Percentiles rank a stretch among this genome's conserved stretches.
phyloP scores from a whole-genome alignment of 2,329 filamentous ascomycete genomes.

The Chaetomiaceae sp. region DNA sequence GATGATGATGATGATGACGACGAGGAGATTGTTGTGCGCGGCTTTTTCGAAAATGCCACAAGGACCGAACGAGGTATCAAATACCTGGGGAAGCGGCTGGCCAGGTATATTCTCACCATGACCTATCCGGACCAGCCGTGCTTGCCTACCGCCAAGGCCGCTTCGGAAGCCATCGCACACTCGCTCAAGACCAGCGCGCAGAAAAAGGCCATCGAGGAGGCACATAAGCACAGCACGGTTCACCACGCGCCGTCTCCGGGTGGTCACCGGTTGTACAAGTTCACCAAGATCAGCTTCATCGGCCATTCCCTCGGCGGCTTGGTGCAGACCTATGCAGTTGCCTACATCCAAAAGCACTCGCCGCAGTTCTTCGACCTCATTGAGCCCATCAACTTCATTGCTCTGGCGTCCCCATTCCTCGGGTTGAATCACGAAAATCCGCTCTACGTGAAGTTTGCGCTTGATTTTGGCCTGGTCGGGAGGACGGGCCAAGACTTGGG shows the following conservation, averaged over 20 bases:
- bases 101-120: conserved; percentile 81
- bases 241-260: conserved; percentile 31
- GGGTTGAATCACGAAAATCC: conserved; percentile 97
- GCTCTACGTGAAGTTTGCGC: conserved; percentile 90
- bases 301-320: conserved; percentile 86
- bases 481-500: conserved; percentile 92
- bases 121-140: conserved; percentile 94
- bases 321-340: conserved; percentile 88
- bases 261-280: conserved; percentile 60
- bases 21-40: conserved; percentile 81
- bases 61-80: conserved; percentile 94
- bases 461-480: conserved; percentile 95
- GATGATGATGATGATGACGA: conserved; percentile 54
- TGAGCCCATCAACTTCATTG: conserved; percentile 82
- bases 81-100: conserved; percentile 89
- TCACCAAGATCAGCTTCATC: conserved; percentile 92
- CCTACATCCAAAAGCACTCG: conserved; percentile 94
- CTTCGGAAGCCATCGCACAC: conserved; percentile 38
- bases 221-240: conserved; percentile 47
- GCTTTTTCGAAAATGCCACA: conserved; percentile 83
- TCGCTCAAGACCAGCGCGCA: conserved; percentile 37
- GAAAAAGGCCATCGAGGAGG: conserved; percentile 29
- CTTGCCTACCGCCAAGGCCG: conserved; percentile 55
- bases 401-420: conserved; percentile 79
- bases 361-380: conserved; percentile 84